phyloP scores from a whole-genome alignment of 352 stramenopile genomes.

The Detonula confervacea region DNA sequence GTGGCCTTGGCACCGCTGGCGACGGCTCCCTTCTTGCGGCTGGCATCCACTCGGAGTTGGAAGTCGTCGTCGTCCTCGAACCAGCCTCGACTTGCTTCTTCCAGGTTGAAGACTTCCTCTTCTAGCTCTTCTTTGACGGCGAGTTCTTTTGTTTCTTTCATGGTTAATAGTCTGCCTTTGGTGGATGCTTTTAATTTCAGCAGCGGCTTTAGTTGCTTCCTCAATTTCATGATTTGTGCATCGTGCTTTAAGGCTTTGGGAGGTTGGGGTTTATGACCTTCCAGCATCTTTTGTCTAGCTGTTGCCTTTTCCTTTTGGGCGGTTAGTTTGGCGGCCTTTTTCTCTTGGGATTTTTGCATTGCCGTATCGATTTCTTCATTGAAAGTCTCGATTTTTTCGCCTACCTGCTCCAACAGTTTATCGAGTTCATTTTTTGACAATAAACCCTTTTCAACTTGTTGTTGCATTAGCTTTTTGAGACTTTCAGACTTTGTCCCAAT shows the following conservation, averaged over 20 bases:
- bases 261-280: conserved; percentile 27
- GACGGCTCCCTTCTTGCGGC: conserved; percentile 14
- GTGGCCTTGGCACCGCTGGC: not conserved
- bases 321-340: conserved; percentile 50
- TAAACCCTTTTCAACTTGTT: conserved; percentile 69
- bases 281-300: conserved; percentile 64
- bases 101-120: conserved; percentile 66
- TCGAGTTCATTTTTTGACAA: conserved; percentile 61
- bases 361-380: conserved; percentile 55
- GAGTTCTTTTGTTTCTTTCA: conserved; percentile 74
- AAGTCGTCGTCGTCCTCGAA: conserved; percentile 80
- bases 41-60: conserved; percentile 55
- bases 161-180: conserved; percentile 63
- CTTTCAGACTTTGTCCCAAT: conserved; percentile 60
- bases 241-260: conserved; percentile 65
- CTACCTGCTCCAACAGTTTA: conserved; percentile 70
- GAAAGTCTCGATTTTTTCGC: conserved; percentile 57
- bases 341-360: conserved; percentile 44
- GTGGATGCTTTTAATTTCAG: conserved; percentile 59
- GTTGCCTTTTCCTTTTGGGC: conserved; percentile 47
- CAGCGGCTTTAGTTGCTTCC: conserved; percentile 62
- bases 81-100: conserved; percentile 67
- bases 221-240: conserved; percentile 63
- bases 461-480: conserved; percentile 66
- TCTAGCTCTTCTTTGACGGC: conserved; percentile 72